Base-by-base conservation (phyloP, 176 grass and related monocot genomes). In the Panicum miliaceum region DNA sequence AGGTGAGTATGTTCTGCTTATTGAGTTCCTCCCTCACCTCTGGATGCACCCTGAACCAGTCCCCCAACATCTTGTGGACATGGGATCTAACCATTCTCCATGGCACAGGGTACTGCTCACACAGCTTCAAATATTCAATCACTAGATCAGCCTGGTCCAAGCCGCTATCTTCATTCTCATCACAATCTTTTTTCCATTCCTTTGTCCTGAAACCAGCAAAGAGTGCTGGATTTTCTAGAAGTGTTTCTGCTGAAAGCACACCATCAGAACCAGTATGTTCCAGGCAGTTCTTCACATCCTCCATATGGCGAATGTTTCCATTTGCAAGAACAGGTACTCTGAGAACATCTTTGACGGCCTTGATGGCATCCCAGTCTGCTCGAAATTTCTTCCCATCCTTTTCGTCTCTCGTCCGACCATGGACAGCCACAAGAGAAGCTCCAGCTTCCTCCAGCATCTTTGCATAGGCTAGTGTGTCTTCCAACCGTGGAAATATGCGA, bases 371-470 rank as follows among this genome's bases (percentile, higher is more conserved):
- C 96, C 96, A 99, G 69, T 96, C 81, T 75, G 96, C 96, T 73
- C 88, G 91, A 84, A 92, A 94, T 86, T 96, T 99, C 85, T 90
- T 93, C 37, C 91, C 92, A 74, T 96, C 93, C 42, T 99, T 99
- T 43, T 99, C 85, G 74, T 99, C 96, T 94, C 91, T 94, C 34
- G 87, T 99, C 47, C 96, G 89, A 9, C 96, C 93, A 85, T 99
- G 96, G 56, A 99, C 96, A 81, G 96, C 91, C 57, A 99, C 84
- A 71, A 99, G 93, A 60, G 91, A 92, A 48, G 93, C 94, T 61
- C 96, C 96, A 27, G 96, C 91, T 46, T 99, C 93, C 86, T 99
- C 96, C 75, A 99, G 85, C 96, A 99, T 99, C 83, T 90, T 92
- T 13, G 96, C 93, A 90, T 99, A 99, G 26, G 70, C 78, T 65